These are phyloP conservation scores for Dactylonectria estremocensis DNA, from an alignment of 2,329 filamentous ascomycete genomes.

Conservation along the genomic window DNA sequence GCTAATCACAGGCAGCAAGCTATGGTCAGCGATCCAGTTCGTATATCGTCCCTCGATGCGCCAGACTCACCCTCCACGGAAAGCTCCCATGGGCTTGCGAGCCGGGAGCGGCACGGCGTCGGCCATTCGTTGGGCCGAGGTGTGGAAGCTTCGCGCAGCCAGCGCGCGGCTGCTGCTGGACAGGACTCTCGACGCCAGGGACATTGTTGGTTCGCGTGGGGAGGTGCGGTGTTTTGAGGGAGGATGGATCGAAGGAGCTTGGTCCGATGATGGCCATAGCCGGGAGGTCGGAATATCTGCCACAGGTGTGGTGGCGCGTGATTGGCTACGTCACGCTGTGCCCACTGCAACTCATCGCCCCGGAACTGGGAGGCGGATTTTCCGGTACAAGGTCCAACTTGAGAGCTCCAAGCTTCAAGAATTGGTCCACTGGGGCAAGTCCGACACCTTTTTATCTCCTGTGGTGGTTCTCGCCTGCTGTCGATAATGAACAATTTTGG, in stretches of 20 bases:
- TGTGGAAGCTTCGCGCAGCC: constrained; percentile 63
- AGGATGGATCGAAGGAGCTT: constrained; percentile 29
- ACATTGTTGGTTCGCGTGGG: constrained; percentile 55
- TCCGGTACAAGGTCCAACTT: constrained; percentile 24
- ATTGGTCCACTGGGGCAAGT: not conserved
- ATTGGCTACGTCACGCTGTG: constrained; percentile 46
- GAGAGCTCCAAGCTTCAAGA: constrained; percentile 2
- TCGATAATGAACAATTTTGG: constrained; percentile 76
- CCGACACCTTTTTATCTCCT: constrained; percentile 1
- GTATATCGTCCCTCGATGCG: constrained; percentile 20
- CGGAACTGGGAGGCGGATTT: constrained; percentile 41
- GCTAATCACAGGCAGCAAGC: constrained; percentile 61
- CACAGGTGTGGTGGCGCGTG: constrained; percentile 37
- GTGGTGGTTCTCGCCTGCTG: constrained; percentile 16
- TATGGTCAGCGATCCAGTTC: constrained; percentile 25
- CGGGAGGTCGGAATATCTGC: constrained; percentile 49
- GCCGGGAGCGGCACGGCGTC: constrained; percentile 66
- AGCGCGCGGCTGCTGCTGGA: constrained; percentile 58
- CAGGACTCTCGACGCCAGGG: constrained; percentile 60
- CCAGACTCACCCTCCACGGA: constrained; percentile 71
- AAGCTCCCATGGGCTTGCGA: constrained; percentile 72
- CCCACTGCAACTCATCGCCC: constrained; percentile 15
- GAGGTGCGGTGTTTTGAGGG: constrained; percentile 38
- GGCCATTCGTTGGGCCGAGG: constrained; percentile 63
- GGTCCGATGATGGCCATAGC: constrained; percentile 40